Base-by-base conservation (phyloP, 108 stramenopile species). In the Pseudonitzschia multiseries region DNA sequence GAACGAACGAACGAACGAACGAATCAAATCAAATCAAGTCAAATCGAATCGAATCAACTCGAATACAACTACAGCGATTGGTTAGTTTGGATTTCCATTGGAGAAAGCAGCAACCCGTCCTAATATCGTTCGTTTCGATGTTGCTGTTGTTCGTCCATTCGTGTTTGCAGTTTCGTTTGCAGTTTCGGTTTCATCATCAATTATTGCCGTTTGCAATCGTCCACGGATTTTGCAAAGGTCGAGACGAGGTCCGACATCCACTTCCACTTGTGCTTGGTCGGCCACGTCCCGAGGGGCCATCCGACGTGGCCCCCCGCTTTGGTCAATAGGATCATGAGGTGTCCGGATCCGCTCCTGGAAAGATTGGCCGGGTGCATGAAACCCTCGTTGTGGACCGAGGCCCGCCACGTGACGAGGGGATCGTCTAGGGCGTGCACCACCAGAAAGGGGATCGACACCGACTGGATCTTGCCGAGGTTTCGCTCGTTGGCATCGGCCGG, bases 231-330 rank as follows among this genome's bases (percentile, higher is more conserved):
- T 12, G 79, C 85, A 72, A 92, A 94, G 41, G 76, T 80, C 52
- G 73, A 60, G 0, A 77, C 87, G 17, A 77, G 79, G 71, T 90
- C 81, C 54, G 81, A 86, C 90, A 94, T 94, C 89, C 89, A 94
- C 57, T 80, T 74, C 93, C 90, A 94, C 15, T 82, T 83, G 27
- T 84, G 12, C 26, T 44, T 33, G 29, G 46, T 56, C 0, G 89
- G 87, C 59, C 87, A 77, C 43, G 42, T 52, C 20, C 93, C 93
- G 26, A 89, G 57, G 4, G 93, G 90, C 91, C 93, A 94, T 15
- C 93, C 92, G 0, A 91, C 93, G 63, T 94, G 93, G 10, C 93
- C 93, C 29, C 93, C 93, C 22, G 73, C 80, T 60, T 89, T 90
- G 12, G 93, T 94, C 46, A 94, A 63, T 15, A 94, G 52, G 20